Evolutionary conservation across 2,329 filamentous ascomycete genomes (phyloP).

Genomic region (Pestalotiopsis sp.): DNA sequence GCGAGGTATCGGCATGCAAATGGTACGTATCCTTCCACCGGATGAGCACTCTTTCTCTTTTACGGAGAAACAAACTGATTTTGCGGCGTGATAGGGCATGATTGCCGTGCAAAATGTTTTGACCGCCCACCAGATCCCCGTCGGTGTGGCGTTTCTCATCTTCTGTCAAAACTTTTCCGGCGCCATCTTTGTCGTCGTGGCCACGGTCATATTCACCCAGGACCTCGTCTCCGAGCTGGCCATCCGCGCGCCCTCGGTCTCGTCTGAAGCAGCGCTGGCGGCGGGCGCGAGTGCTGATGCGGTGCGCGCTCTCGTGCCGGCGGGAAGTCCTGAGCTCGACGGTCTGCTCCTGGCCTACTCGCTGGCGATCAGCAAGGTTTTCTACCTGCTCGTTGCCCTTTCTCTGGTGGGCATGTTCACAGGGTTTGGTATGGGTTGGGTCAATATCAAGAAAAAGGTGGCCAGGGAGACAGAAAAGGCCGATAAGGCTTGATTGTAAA

Average conservation of each 20-base stretch:
- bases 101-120: slow-evolving; percentile 29
- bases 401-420: slow-evolving; percentile 22
- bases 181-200: slow-evolving; percentile 28
- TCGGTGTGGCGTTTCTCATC: slow-evolving; percentile 27
- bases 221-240: slow-evolving; percentile 20
- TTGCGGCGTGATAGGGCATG: slow-evolving; percentile 16
- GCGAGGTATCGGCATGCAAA: slow-evolving; percentile 26
- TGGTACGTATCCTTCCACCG: slow-evolving; percentile 11
- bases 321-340: slow-evolving; percentile 25
- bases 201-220: slow-evolving; percentile 29
- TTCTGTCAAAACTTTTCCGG: slow-evolving; percentile 28
- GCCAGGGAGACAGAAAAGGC: not conserved
- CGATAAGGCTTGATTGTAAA: not conserved
- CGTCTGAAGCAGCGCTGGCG: slow-evolving; percentile 21
- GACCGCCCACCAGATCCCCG: slow-evolving; percentile 22
- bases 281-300: slow-evolving; percentile 29
- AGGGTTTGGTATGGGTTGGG: slow-evolving; percentile 29
- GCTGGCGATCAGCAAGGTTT: slow-evolving; percentile 23
- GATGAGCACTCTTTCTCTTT: too few species aligned
- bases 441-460: slow-evolving; percentile 17
- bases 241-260: slow-evolving; percentile 24
- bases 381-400: slow-evolving; percentile 26
- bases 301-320: slow-evolving; percentile 26
- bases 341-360: slow-evolving; percentile 24
- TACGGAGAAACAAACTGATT: not conserved